Conservation (phyloP, 2,329 filamentous ascomycete genomes). For the Cyanodermella asteris region DNA sequence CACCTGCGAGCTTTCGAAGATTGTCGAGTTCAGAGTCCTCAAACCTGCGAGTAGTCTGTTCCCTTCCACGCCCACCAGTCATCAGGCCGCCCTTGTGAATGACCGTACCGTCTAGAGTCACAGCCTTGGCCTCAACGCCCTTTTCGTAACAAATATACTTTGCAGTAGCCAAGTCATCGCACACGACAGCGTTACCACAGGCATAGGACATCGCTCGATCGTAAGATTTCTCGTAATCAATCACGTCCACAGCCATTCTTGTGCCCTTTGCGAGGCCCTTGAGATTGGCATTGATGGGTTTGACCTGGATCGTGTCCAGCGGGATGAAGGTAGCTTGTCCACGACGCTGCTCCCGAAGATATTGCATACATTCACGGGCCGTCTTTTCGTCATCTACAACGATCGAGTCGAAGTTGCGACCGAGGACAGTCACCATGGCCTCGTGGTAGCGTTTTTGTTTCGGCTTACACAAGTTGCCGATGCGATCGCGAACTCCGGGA, state of each 20-base stretch:
- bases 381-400: constrained; percentile 91
- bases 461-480: constrained; percentile 80
- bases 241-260: constrained; percentile 81
- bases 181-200: constrained; percentile 86
- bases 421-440: constrained; percentile 78
- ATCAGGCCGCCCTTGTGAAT: constrained; percentile 94
- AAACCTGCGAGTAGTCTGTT: constrained; percentile 58
- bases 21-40: constrained; percentile 79
- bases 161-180: constrained; percentile 66
- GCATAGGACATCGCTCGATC: constrained; percentile 89
- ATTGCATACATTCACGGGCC: constrained; percentile 80
- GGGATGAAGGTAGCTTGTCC: constrained; percentile 87
- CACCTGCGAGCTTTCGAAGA: constrained; percentile 53
- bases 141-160: constrained; percentile 76
- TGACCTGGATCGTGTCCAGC: constrained; percentile 91
- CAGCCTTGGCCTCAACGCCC: constrained; percentile 74
- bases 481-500: constrained; percentile 71
- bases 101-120: constrained; percentile 83
- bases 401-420: constrained; percentile 81
- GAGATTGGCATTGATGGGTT: constrained; percentile 68
- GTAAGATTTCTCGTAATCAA: constrained; percentile 73
- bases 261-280: constrained; percentile 71
- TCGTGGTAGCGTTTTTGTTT: constrained; percentile 95
- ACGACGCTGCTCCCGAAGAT: constrained; percentile 73
- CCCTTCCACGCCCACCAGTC: constrained; percentile 75